A percentile compares a stretch with the other conserved stretches of the same genome.
These are phyloP conservation scores for Tuber umbilicatum DNA, from an alignment of 495 filamentous ascomycete genomes.

Conservation along the genomic window DNA sequence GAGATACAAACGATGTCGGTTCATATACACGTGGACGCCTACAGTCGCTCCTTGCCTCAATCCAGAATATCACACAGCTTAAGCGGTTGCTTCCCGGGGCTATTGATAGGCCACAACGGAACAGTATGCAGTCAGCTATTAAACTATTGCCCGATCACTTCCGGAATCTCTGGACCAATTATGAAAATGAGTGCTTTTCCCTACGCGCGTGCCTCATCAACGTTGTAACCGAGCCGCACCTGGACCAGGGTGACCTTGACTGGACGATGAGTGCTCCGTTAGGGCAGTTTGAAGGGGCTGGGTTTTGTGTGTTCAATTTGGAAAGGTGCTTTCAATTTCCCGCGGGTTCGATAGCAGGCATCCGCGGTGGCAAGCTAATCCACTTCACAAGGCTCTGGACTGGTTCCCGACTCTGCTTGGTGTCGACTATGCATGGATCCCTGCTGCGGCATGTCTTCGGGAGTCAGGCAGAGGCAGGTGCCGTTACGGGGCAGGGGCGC, in stretches of 20 bases:
- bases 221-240: neutral
- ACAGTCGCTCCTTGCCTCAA: neutral
- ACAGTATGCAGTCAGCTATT: neutral
- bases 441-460: neutral
- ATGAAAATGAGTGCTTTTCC: neutral
- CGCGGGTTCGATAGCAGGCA: neutral
- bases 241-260: neutral
- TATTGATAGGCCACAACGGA: neutral
- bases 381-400: neutral
- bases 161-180: neutral
- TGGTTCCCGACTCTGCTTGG: neutral
- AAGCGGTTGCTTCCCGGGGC: neutral
- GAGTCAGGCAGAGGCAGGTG: neutral
- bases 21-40: neutral
- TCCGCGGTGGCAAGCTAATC: neutral
- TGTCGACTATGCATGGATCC: neutral
- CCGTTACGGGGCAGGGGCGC: slow-evolving; percentile 6
- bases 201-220: neutral
- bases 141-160: neutral
- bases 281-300: neutral
- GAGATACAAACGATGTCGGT: neutral
- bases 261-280: neutral
- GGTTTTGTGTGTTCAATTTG: neutral
- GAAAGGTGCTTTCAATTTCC: neutral
- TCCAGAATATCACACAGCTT: neutral